Evolutionary conservation across 768 basidiomycete genomes (phyloP).

Genomic region (Naematelia aurantialba): DNA sequence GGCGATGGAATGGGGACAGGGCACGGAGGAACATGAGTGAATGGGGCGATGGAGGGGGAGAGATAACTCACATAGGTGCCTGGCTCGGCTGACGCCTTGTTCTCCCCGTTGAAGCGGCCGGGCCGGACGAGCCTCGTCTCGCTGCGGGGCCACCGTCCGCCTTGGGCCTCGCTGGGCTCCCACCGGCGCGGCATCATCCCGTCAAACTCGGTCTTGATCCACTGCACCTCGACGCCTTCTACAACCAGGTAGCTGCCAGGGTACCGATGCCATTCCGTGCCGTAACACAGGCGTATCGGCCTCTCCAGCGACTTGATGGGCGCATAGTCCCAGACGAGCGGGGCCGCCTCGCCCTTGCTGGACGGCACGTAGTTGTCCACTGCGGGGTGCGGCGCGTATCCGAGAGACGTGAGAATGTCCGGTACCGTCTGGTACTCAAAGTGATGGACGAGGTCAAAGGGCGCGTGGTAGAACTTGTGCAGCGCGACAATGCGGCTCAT

Average conservation of each 20-base stretch:
- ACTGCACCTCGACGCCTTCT: slow-evolving; percentile 73
- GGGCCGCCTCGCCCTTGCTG: slow-evolving; percentile 55
- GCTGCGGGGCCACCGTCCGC: slow-evolving; percentile 57
- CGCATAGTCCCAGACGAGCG: slow-evolving; percentile 57
- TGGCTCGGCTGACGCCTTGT: slow-evolving; percentile 62
- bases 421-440: slow-evolving; percentile 79
- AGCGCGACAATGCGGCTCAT: slow-evolving; percentile 75
- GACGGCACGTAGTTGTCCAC: slow-evolving; percentile 48
- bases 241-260: slow-evolving; percentile 86
- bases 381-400: slow-evolving; percentile 44
- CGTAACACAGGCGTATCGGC: slow-evolving; percentile 69
- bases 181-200: slow-evolving; percentile 87
- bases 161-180: slow-evolving; percentile 46
- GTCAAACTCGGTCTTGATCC: slow-evolving; percentile 85
- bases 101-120: slow-evolving; percentile 76
- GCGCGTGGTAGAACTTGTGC: slow-evolving; percentile 85
- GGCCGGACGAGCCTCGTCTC: slow-evolving; percentile 62
- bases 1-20: slow-evolving; percentile 6
- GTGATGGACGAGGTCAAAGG: slow-evolving; percentile 64
- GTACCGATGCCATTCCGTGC: slow-evolving; percentile 96
- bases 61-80: slow-evolving; percentile 68
- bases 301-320: slow-evolving; percentile 64
- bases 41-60: not conserved
- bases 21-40: slow-evolving; percentile 5
- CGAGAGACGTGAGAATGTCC: slow-evolving; percentile 59